phyloP scores from a whole-genome alignment of 2,329 filamentous ascomycete species.

The Neonectria hederae region DNA sequence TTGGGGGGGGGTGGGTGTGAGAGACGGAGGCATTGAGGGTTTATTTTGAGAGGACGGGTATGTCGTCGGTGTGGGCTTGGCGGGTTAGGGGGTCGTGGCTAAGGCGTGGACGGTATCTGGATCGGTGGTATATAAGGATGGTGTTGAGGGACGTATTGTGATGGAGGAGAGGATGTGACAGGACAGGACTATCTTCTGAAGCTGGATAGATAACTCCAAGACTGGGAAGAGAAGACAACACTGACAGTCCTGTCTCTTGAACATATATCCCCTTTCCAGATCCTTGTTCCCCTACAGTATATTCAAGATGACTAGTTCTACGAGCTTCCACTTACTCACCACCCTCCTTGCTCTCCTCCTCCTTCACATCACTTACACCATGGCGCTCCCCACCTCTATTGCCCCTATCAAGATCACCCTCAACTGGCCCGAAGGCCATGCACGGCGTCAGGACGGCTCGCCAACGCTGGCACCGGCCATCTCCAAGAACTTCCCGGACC shows the following conservation, averaged over 20 bases:
- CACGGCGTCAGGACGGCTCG: constrained; percentile 21
- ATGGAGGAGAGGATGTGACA: neutral
- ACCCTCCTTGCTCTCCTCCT: constrained; percentile 5
- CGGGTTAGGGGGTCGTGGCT: constrained; percentile 4
- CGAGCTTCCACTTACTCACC: constrained; percentile 7
- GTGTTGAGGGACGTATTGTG: constrained; percentile 1
- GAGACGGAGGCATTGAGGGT: constrained; percentile 12
- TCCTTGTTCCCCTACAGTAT: neutral
- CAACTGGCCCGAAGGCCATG: constrained; percentile 11
- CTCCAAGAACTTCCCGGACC: constrained; percentile 62
- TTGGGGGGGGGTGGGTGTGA: constrained; percentile 5
- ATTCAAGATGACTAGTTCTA: neutral
- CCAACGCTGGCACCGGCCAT: constrained; percentile 23
- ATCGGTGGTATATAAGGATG: constrained; percentile 13
- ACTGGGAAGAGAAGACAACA: neutral
- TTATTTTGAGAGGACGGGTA: constrained; percentile 18
- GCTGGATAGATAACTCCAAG: neutral
- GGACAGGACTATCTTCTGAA: neutral
- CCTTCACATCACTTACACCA: neutral
- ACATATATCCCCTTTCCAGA: neutral
- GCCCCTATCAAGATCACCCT: constrained; percentile 12
- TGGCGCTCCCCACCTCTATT: constrained; percentile 2
- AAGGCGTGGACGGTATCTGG: neutral
- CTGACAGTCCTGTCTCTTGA: neutral
- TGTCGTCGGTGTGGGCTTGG: constrained; percentile 12